A percentile compares a stretch with the other conserved stretches of the same genome.
Evolutionary conservation across 2,329 filamentous ascomycete species (phyloP).

Genomic region (Aspergillus quadrilineatus): DNA sequence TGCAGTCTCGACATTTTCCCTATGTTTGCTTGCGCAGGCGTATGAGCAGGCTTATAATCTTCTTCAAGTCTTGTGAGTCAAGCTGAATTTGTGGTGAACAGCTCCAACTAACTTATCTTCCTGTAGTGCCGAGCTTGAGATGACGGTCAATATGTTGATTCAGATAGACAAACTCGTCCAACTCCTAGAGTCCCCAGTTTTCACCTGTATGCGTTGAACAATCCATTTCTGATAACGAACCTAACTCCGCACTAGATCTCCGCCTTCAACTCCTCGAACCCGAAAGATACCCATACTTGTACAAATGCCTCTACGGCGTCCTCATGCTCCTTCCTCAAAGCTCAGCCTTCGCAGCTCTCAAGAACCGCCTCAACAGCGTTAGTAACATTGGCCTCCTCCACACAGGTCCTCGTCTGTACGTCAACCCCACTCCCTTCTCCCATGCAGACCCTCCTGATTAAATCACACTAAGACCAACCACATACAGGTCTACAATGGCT

Average conservation of each 20-base stretch:
- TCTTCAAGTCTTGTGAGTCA: slow-evolving; percentile 82
- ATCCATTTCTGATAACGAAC: neutral
- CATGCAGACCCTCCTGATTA: neutral
- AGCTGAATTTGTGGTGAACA: neutral
- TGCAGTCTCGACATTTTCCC: slow-evolving; percentile 92
- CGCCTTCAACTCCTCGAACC: slow-evolving; percentile 93
- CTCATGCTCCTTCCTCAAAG: slow-evolving; percentile 98
- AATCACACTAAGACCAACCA: slow-evolving; percentile 7
- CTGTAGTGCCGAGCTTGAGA: slow-evolving; percentile 86
- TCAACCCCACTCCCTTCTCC: slow-evolving; percentile 30
- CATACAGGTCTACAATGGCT: slow-evolving; percentile 11
- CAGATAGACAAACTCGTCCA: slow-evolving; percentile 99
- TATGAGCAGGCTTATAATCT: slow-evolving; percentile 98
- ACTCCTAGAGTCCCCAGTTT: slow-evolving; percentile 92
- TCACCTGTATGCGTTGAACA: slow-evolving; percentile 70
- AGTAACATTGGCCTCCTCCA: slow-evolving; percentile 96
- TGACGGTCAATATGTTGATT: slow-evolving; percentile 98
- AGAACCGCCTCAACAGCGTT: slow-evolving; percentile 94
- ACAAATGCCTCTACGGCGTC: slow-evolving; percentile 96
- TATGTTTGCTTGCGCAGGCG: slow-evolving; percentile 91
- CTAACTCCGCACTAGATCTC: slow-evolving; percentile 61
- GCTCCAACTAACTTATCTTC: slow-evolving; percentile 18
- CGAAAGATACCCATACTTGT: slow-evolving; percentile 89
- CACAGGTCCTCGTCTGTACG: slow-evolving; percentile 74
- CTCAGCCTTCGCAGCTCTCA: slow-evolving; percentile 91